Evolutionary conservation across 2,329 filamentous ascomycete genomes (phyloP).

Genomic region (Penicillium brasilianum): DNA sequence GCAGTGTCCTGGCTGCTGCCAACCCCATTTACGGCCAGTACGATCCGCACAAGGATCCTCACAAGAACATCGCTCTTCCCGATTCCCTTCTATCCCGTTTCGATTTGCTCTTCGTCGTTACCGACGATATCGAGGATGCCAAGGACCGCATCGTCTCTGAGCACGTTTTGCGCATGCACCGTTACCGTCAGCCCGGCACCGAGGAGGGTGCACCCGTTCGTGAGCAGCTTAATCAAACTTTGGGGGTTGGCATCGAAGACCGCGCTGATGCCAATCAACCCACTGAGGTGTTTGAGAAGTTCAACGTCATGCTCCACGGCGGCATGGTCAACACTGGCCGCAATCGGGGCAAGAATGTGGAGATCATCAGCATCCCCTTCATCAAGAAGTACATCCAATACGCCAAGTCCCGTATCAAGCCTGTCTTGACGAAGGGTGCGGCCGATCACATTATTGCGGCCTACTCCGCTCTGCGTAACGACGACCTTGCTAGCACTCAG

Average conservation of each 20-base stretch:
- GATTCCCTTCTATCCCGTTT: constrained; percentile 98
- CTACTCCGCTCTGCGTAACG: constrained; percentile 91
- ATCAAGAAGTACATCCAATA: constrained; percentile 99
- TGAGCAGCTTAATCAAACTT: constrained; percentile 80
- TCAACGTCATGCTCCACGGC: constrained; percentile 91
- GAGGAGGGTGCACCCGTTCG: constrained; percentile 95
- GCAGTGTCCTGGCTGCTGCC: constrained; percentile 93
- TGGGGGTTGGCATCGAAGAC: constrained; percentile 84
- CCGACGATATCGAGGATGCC: constrained; percentile 95
- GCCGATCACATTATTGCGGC: constrained; percentile 89
- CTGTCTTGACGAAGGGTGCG: constrained; percentile 85
- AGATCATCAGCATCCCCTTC: constrained; percentile 94
- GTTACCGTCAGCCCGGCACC: constrained; percentile 87
- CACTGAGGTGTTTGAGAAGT: constrained; percentile 94
- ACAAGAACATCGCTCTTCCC: constrained; percentile 96
- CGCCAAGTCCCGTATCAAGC: constrained; percentile 89
- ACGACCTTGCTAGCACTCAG: constrained; percentile 93
- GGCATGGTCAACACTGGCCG: constrained; percentile 82
- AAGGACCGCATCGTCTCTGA: constrained; percentile 91
- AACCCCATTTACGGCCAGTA: constrained; percentile 99
- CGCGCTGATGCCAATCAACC: constrained; percentile 73
- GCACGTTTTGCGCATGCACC: constrained; percentile 95
- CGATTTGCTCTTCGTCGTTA: constrained; percentile 95
- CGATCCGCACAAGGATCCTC: constrained; percentile 96
- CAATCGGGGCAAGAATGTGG: constrained; percentile 74